Conservation (phyloP, 805 yeast species). For the Yamadazyma nakazawae region DNA sequence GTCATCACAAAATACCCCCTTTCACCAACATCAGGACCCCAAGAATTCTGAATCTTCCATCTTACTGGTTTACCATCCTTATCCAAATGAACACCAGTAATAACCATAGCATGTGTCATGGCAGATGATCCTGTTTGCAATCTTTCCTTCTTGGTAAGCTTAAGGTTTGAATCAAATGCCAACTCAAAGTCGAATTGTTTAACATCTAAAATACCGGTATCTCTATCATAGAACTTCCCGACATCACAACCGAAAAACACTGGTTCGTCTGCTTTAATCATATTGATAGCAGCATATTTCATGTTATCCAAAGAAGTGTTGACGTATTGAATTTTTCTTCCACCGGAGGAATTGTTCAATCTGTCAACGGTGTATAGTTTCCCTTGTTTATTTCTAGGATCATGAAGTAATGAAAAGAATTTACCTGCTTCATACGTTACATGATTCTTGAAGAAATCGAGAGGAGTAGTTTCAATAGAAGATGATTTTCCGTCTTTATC, state of each 20-base stretch:
- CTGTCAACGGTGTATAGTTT: slow-evolving; percentile 67
- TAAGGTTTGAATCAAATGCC: slow-evolving; percentile 50
- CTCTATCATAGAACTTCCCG: slow-evolving; percentile 67
- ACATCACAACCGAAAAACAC: slow-evolving; percentile 89
- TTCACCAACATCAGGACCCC: slow-evolving; percentile 41
- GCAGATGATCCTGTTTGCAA: slow-evolving; percentile 66
- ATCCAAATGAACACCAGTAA: slow-evolving; percentile 77
- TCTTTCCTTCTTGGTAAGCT: slow-evolving; percentile 61
- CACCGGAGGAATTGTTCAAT: slow-evolving; percentile 69
- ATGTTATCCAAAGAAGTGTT: slow-evolving; percentile 60
- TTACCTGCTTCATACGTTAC: slow-evolving; percentile 51
- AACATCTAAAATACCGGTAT: slow-evolving; percentile 69
- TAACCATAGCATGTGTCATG: slow-evolving; percentile 90
- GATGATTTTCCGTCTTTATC: slow-evolving; percentile 66
- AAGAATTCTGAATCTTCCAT: slow-evolving; percentile 45
- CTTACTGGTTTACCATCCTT: slow-evolving; percentile 40
- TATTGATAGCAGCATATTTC: slow-evolving; percentile 59
- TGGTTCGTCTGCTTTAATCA: slow-evolving; percentile 70
- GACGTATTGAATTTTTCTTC: slow-evolving; percentile 67
- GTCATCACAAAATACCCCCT: slow-evolving; percentile 43
- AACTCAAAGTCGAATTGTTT: slow-evolving; percentile 64
- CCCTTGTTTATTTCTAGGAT: slow-evolving; percentile 73
- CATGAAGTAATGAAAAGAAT: slow-evolving; percentile 69
- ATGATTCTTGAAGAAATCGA: slow-evolving; percentile 55
- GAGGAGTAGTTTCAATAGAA: slow-evolving; percentile 58